These are phyloP conservation scores for Salvia miltiorrhiza DNA, from an alignment of 257 asterid genomes.

Conservation along the genomic window DNA sequence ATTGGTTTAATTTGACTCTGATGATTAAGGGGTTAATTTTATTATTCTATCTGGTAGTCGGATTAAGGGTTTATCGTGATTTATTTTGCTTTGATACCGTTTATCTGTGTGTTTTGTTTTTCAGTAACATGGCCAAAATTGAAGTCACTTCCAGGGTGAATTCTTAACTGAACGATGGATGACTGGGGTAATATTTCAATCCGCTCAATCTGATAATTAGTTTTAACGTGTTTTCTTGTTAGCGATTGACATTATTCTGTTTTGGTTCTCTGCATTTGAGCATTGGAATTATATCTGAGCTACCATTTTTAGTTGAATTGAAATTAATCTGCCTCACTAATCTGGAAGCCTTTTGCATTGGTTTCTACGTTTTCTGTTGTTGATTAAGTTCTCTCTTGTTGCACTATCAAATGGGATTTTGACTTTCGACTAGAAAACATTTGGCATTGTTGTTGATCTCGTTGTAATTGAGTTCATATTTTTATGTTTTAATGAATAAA, in stretches of 20 bases:
- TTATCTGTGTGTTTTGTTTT: background rate
- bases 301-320: background rate
- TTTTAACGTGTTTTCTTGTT: background rate
- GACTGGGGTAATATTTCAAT: slow-evolving; percentile 56
- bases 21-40: background rate
- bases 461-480: background rate
- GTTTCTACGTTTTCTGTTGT: background rate
- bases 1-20: background rate
- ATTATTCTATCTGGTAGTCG: background rate
- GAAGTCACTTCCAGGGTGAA: slow-evolving; percentile 20
- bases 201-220: slow-evolving; percentile 4
- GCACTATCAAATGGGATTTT: background rate
- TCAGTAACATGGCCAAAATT: slow-evolving; percentile 4
- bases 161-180: slow-evolving; percentile 45
- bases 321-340: background rate
- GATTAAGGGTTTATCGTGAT: background rate
- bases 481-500: background rate
- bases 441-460: background rate
- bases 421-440: background rate
- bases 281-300: background rate
- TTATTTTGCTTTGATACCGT: background rate
- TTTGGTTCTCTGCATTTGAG: background rate
- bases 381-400: background rate
- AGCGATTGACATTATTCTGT: background rate
- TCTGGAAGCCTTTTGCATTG: background rate